Percentiles rank a stretch among this genome's conserved stretches.
These are phyloP conservation scores for Trichoderma brevicompactum DNA, from an alignment of 2,329 filamentous ascomycete genomes.

Conservation along the genomic window DNA sequence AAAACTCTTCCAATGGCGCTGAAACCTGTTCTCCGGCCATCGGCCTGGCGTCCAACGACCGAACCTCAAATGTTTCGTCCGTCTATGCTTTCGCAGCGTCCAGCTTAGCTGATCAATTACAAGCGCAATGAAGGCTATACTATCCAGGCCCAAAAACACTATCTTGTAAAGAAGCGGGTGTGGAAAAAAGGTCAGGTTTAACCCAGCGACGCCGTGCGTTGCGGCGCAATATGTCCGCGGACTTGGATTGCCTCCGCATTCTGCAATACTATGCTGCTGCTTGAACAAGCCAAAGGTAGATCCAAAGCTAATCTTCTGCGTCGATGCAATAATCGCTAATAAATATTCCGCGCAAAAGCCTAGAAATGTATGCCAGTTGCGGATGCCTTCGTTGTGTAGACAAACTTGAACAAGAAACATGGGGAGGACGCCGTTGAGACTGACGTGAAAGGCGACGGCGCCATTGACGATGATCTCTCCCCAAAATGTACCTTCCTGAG, in stretches of 20 bases:
- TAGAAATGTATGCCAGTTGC: conserved; percentile 48
- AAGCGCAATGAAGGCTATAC: conserved; percentile 43
- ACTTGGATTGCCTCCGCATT: conserved; percentile 45
- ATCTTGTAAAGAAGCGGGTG: conserved; percentile 46
- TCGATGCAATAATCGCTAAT: conserved; percentile 45
- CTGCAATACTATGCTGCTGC: conserved; percentile 39
- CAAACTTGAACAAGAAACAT: conserved; percentile 47
- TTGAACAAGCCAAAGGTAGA: conserved; percentile 44
- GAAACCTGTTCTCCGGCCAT: conserved; percentile 39
- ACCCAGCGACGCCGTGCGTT: conserved; percentile 41
- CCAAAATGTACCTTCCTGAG: conserved; percentile 47
- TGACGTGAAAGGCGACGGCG: conserved; percentile 45
- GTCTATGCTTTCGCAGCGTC: conserved; percentile 44
- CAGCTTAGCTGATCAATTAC: conserved; percentile 44
- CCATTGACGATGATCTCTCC: conserved; percentile 47
- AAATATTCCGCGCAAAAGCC: conserved; percentile 47
- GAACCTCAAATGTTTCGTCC: conserved; percentile 40
- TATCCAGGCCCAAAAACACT: conserved; percentile 45
- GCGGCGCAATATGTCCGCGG: conserved; percentile 46
- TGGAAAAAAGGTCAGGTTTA: conserved; percentile 45
- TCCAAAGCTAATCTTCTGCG: conserved; percentile 43
- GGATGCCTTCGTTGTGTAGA: conserved; percentile 46
- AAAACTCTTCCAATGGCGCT: conserved; percentile 37
- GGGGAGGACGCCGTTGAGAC: conserved; percentile 44
- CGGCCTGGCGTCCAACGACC: conserved; percentile 41